These are phyloP conservation scores for Ogataea chonburiensis DNA, from an alignment of 805 yeast genomes.

Conservation along the genomic window DNA sequence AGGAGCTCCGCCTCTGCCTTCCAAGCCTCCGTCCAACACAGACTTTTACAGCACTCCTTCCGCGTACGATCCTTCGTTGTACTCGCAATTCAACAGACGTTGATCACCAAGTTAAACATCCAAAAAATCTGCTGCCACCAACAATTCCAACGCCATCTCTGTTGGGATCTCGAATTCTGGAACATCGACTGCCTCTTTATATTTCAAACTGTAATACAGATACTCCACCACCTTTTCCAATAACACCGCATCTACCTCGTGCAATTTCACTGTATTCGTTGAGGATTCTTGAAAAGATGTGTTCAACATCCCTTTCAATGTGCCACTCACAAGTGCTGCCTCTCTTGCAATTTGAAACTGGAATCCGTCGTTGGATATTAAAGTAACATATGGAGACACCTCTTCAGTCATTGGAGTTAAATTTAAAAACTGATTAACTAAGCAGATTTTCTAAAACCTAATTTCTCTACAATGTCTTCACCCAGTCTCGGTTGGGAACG, in stretches of 20 bases:
- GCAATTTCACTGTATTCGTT: slow-evolving; percentile 51
- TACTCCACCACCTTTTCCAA: slow-evolving; percentile 84
- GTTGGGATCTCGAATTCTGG: slow-evolving; percentile 93
- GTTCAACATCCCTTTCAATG: slow-evolving; percentile 55
- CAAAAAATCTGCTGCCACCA: slow-evolving; percentile 90
- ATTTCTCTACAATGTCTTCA: slow-evolving; percentile 7
- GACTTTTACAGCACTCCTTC: slow-evolving; percentile 52
- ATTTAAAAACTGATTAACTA: slow-evolving; percentile 14
- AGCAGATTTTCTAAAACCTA: background rate
- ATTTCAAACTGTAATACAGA: slow-evolving; percentile 69
- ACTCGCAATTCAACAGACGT: slow-evolving; percentile 35
- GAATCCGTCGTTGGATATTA: slow-evolving; percentile 72
- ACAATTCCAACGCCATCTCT: slow-evolving; percentile 84
- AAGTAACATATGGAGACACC: slow-evolving; percentile 47
- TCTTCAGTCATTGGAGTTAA: slow-evolving; percentile 24
- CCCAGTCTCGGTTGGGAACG: slow-evolving; percentile 67
- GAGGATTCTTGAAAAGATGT: slow-evolving; percentile 59
- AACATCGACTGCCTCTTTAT: slow-evolving; percentile 59
- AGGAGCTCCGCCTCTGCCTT: slow-evolving; percentile 29
- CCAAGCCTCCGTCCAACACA: slow-evolving; percentile 23
- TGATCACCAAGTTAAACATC: slow-evolving; percentile 51
- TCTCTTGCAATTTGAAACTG: slow-evolving; percentile 62
- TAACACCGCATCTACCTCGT: slow-evolving; percentile 68
- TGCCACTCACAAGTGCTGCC: slow-evolving; percentile 73
- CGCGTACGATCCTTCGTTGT: slow-evolving; percentile 47